phyloP scores from a whole-genome alignment of 202 grass and related monocot species.

The Cymbopogon flexuosus region DNA sequence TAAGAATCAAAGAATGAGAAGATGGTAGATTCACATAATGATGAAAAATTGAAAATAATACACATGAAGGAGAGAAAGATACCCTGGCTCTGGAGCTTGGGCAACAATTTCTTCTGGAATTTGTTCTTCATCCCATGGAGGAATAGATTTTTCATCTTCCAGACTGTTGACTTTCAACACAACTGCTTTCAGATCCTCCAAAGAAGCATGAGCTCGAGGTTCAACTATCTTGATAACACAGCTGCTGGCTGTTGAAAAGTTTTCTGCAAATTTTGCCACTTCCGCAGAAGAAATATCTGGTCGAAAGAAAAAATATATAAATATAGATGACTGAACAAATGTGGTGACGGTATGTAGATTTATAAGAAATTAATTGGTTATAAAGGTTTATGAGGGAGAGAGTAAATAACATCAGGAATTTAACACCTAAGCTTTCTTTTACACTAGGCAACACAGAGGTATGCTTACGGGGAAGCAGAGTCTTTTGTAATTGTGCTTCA shows the following conservation, averaged over 20 bases:
- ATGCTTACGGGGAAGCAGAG: conserved; percentile 87
- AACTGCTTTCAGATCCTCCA: conserved; percentile 72
- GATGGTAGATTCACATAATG: background rate
- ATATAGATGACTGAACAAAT: background rate
- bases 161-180: conserved; percentile 73
- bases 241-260: conserved; percentile 85
- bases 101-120: conserved; percentile 96
- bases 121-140: conserved; percentile 91
- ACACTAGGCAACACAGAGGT: background rate
- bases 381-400: background rate
- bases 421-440: background rate
- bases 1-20: conserved; percentile 5
- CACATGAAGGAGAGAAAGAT: conserved; percentile 15
- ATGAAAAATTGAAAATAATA: background rate
- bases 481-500: conserved; percentile 96
- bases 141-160: conserved; percentile 62
- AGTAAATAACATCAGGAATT: conserved; percentile 6
- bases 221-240: conserved; percentile 98
- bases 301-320: conserved; percentile 29
- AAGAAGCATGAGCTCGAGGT: conserved; percentile 72
- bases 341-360: background rate
- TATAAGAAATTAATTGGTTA: conserved; percentile 1
- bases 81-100: conserved; percentile 79
- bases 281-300: conserved; percentile 84
- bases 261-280: conserved; percentile 69